Conservation (phyloP, 2,329 filamentous ascomycete genomes). For the Seiridium cupressi region DNA sequence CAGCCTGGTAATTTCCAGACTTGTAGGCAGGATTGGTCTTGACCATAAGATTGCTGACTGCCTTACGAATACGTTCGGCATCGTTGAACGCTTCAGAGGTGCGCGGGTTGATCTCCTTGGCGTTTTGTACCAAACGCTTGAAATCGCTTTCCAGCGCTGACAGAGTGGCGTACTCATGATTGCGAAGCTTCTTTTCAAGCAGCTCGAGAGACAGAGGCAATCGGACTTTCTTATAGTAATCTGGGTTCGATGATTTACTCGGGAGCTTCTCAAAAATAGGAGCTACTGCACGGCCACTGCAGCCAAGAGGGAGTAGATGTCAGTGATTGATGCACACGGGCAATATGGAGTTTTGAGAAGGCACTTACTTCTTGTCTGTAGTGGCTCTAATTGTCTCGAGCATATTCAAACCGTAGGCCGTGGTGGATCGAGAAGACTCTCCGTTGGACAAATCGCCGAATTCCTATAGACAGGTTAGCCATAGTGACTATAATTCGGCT, state of each 20-base stretch:
- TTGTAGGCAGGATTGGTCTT: conserved; percentile 83
- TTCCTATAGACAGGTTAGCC: conserved; percentile 20
- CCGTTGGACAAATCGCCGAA: conserved; percentile 49
- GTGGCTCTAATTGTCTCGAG: conserved; percentile 73
- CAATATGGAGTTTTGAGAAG: background rate
- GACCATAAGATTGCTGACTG: conserved; percentile 84
- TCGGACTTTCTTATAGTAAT: conserved; percentile 75
- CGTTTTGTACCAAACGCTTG: conserved; percentile 85
- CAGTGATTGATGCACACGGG: too few species aligned
- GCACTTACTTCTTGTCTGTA: conserved; percentile 74
- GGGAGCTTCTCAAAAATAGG: conserved; percentile 74
- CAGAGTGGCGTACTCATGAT: conserved; percentile 66
- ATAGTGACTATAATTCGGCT: background rate
- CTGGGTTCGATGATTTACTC: conserved; percentile 59
- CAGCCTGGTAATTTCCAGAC: conserved; percentile 63
- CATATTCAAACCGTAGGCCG: conserved; percentile 69
- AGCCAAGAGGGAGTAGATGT: background rate
- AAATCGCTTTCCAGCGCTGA: conserved; percentile 79
- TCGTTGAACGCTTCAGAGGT: conserved; percentile 74
- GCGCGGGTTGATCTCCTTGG: conserved; percentile 79
- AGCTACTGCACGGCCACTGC: conserved; percentile 70
- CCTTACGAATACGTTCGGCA: conserved; percentile 82
- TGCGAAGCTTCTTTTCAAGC: conserved; percentile 72
- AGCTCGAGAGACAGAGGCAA: conserved; percentile 77
- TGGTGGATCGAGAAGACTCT: conserved; percentile 68